Evolutionary conservation across 2,329 filamentous ascomycete genomes (phyloP), one percentile per base, ranked within the genome.

Genomic region (Colletotrichum echinochloae): DNA sequence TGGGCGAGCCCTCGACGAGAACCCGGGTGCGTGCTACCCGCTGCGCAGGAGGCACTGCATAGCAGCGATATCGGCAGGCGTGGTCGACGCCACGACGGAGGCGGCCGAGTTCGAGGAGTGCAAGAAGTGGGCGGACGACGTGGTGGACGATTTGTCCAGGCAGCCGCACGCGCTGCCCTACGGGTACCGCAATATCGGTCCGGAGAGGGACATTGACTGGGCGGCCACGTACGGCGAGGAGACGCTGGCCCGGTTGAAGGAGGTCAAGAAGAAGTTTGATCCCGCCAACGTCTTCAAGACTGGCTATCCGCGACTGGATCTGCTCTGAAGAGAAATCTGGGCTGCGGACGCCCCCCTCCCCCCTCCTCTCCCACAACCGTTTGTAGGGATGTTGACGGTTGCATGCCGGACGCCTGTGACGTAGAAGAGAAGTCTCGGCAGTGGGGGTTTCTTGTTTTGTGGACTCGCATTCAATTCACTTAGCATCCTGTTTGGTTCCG

Each of bases 31-130:
- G 5, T 70, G 74, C 7, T 61, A 74, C 0, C 70, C 82, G 5
- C 57, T 81, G 18, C 82, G 76, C 64, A 75, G 79, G 12, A 78
- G 79, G 1, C 68, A 71, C 23, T 74, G 81, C 41, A 54, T 83
- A 41, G 49, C 66, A 5, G 74, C 76, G 5, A 51, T 61, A 9
- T 71, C 73, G 2, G 65, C 69, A 18, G 75, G 77, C 12, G 75
- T 77, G 0, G 73, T 76, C 51, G 62, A 72, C 6, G 74, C 73
- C 23, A 70, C 74, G 23, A 68, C 73, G 3, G 69, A 76, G 26
- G 80, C 79, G 77, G 73, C 74, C 0, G 69, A 71, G 5, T 71
- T 49, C 41, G 57, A 49, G 11, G 75, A 70, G 1, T 76, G 74
- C 23, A 73, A 71, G 28, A 68, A 76, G 20, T 74, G 70, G 46